A percentile compares a stretch with the other conserved stretches of the same genome.
These are phyloP conservation scores for Kondoa subrosea DNA, from an alignment of 768 basidiomycete species.

Conservation along the genomic window DNA sequence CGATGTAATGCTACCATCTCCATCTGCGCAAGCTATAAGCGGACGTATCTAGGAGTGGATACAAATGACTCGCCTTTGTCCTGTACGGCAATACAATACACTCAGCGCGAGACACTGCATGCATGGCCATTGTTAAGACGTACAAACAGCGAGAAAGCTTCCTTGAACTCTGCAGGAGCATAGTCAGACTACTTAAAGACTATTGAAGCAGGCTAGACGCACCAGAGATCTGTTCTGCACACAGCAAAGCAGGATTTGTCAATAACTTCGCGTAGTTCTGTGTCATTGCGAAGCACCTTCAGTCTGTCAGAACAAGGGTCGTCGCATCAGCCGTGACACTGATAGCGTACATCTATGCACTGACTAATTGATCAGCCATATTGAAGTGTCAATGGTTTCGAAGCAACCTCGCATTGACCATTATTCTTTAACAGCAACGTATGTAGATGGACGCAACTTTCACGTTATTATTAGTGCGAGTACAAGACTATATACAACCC, in stretches of 20 bases:
- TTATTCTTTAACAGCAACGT: no score
- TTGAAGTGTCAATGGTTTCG: not conserved
- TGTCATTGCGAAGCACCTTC: conserved; percentile 28
- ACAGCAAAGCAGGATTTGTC: not conserved
- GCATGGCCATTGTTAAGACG: no score
- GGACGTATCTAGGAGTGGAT: no score
- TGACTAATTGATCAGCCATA: conserved; percentile 44
- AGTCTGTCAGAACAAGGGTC: conserved; percentile 27
- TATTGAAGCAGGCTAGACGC: conserved; percentile 28
- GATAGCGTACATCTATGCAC: conserved; percentile 27
- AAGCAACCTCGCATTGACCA: no score
- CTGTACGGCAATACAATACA: conserved; percentile 9
- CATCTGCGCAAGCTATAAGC: conserved; percentile 42
- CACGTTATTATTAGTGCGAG: not conserved
- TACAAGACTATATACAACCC: not conserved
- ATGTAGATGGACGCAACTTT: no score
- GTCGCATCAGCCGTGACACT: not conserved
- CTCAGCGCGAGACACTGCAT: conserved; percentile 11
- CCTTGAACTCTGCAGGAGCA: conserved; percentile 72
- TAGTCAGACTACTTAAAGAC: not conserved
- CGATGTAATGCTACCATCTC: conserved; percentile 83
- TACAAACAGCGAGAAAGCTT: conserved; percentile 93
- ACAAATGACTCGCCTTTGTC: conserved; percentile 25
- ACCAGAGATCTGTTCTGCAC: conserved; percentile 79
- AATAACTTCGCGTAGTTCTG: conserved; percentile 2